Base-by-base conservation (phyloP, 306 rosid genomes). In the Cyamopsis tetragonoloba region DNA sequence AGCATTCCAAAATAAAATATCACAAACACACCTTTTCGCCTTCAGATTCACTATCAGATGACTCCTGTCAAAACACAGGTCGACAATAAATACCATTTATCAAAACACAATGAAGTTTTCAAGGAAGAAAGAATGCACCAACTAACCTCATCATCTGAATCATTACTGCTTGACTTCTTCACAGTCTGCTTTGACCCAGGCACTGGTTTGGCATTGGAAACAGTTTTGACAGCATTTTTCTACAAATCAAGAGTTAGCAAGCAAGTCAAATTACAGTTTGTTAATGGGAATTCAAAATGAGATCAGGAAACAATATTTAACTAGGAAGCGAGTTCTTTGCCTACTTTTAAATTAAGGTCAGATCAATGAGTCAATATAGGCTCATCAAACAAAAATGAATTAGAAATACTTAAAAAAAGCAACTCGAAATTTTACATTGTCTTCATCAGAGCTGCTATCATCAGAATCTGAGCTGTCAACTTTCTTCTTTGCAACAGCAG, bases 381-480 rank as follows among this genome's bases (percentile, higher is more conserved):
- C 2, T 20, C 2, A 39, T 18, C 11, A 13, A 14, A 31, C 41
- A 30, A 30, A 7, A 22, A 49, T 2, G 8, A 7, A 14, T 5
- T 18, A 3, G 24, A 26, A 35, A 4, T 1, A 6, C 6, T 23
- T 10, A 44, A 30, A 27, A 22, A 0, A 5, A 20, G 2, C 1
- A 34, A 49, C 4, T 7, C 23, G 1, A 38, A 42, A 2, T 1
- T 4, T 56, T 75, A 75, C 86, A 9, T 26, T 3, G 3, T 81
- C 83, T 22, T 73, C 88, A 0, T 83, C 85, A 18, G 90, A 80
- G 68, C 80, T 81, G 37, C 82, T 77, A 18, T 79, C 85, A 54
- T 84, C 89, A 23, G 86, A 80, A 54, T 79, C 90, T 48, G 80
- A 77, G 59, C 72, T 74, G 12, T 77, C 81, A 37, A 67, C 81